A percentile compares a stretch with the other conserved stretches of the same genome.
These are phyloP conservation scores for Trametes versicolor DNA, from an alignment of 1,284 basidiomycete species.

Conservation along the genomic window DNA sequence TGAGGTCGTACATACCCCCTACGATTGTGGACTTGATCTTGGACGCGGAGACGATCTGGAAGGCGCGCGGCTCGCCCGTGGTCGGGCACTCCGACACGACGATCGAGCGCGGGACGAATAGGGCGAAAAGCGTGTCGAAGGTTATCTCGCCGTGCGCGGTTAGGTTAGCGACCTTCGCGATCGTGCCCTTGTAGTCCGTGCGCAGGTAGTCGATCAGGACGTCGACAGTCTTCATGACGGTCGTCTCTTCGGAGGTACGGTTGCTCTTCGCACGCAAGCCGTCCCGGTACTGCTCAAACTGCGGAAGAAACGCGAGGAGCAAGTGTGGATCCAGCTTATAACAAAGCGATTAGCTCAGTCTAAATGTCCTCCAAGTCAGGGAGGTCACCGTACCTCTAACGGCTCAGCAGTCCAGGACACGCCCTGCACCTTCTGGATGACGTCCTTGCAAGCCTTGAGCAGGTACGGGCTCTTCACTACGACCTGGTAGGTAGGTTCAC, in stretches of 20 bases:
- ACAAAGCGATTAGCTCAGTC: slow-evolving; percentile 45
- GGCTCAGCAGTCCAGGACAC: slow-evolving; percentile 54
- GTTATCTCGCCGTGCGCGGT: slow-evolving; percentile 62
- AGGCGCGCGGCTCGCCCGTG: slow-evolving; percentile 54
- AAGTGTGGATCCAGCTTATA: slow-evolving; percentile 51
- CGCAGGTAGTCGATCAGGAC: slow-evolving; percentile 49
- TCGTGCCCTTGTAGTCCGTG: slow-evolving; percentile 57
- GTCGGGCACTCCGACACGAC: slow-evolving; percentile 24
- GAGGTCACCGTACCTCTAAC: neutral
- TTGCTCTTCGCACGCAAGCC: slow-evolving; percentile 42
- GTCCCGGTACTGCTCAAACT: slow-evolving; percentile 55
- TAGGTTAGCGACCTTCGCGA: slow-evolving; percentile 55
- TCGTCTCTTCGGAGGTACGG: slow-evolving; percentile 52
- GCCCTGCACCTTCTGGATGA: slow-evolving; percentile 61
- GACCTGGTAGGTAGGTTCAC: slow-evolving; percentile 57
- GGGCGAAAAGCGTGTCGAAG: slow-evolving; percentile 57
- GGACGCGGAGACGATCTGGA: slow-evolving; percentile 55
- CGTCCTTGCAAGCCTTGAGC: slow-evolving; percentile 61
- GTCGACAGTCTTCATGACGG: slow-evolving; percentile 48
- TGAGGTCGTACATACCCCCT: slow-evolving; percentile 51
- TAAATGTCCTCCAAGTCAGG: neutral
- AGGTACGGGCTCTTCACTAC: slow-evolving; percentile 67
- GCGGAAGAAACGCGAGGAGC: slow-evolving; percentile 58
- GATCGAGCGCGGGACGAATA: slow-evolving; percentile 24
- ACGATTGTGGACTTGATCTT: slow-evolving; percentile 45